phyloP scores from a whole-genome alignment of 1,284 basidiomycete species.

The Coniferiporia weirii region DNA sequence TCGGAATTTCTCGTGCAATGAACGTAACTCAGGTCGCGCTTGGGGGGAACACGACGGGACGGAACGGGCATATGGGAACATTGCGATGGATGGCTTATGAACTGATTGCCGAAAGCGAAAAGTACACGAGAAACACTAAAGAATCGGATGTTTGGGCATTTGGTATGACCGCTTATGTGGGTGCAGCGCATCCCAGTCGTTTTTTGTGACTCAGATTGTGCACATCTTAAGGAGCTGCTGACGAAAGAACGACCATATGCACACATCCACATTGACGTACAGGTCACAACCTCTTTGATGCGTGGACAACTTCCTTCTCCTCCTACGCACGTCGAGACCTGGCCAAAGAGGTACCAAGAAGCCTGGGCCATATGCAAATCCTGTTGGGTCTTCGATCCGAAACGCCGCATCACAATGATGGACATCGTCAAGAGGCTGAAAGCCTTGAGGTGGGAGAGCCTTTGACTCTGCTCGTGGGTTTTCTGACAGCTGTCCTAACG shows the following conservation, averaged over 20 bases:
- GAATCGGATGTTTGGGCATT: conserved; percentile 14
- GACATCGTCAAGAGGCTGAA: neutral
- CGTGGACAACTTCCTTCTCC: neutral
- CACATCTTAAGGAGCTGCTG: neutral
- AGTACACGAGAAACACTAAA: neutral
- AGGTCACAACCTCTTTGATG: neutral
- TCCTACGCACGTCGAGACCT: neutral
- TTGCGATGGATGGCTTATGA: conserved; percentile 1
- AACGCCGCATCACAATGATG: neutral
- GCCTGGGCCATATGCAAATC: neutral
- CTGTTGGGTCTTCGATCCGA: neutral
- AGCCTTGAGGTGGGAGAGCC: no score
- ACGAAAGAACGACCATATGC: conserved; percentile 2
- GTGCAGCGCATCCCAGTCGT: neutral
- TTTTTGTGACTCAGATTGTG: neutral
- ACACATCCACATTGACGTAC: neutral
- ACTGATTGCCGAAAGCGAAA: neutral
- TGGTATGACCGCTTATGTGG: conserved; percentile 10
- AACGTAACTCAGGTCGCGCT: neutral
- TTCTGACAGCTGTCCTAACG: no score
- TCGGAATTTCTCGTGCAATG: conserved; percentile 5
- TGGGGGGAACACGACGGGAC: neutral
- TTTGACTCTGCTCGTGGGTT: no score
- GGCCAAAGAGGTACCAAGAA: neutral
- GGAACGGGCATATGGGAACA: neutral